Evolutionary conservation across 2,329 filamentous ascomycete species (phyloP).

Genomic region (Ceratocystis alfenasii): DNA sequence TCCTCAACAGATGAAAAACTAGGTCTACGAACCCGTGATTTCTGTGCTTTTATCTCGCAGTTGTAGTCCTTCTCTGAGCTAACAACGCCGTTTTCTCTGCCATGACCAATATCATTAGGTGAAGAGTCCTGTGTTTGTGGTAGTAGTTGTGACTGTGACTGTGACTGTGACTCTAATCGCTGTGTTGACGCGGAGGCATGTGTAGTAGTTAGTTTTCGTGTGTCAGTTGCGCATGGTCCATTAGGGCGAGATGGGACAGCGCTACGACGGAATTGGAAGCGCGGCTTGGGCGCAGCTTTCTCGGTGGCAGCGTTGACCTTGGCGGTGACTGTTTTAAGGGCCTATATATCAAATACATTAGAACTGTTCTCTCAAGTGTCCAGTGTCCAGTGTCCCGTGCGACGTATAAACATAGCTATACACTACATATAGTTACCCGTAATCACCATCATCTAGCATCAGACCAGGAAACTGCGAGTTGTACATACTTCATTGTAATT

Average conservation of each 20-base stretch:
- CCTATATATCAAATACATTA: slow-evolving; percentile 33
- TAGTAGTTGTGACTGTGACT: background rate
- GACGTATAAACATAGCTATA: background rate
- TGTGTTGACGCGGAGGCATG: slow-evolving; percentile 27
- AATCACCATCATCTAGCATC: background rate
- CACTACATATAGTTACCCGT: no score
- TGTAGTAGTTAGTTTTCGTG: slow-evolving; percentile 34
- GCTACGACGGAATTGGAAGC: slow-evolving; percentile 63
- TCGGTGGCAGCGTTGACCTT: slow-evolving; percentile 60
- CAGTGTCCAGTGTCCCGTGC: no score
- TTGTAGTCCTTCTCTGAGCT: slow-evolving; percentile 40
- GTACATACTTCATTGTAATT: slow-evolving; percentile 61
- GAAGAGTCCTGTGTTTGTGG: background rate
- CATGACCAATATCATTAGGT: slow-evolving; percentile 26
- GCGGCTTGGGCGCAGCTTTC: slow-evolving; percentile 58
- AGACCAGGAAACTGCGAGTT: background rate
- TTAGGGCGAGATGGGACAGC: slow-evolving; percentile 29
- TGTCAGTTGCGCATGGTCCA: slow-evolving; percentile 27
- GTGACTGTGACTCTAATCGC: background rate
- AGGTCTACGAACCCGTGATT: slow-evolving; percentile 42
- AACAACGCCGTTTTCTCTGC: background rate
- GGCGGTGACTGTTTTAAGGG: slow-evolving; percentile 69
- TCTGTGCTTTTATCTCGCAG: slow-evolving; percentile 38
- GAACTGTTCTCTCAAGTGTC: background rate
- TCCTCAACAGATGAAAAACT: slow-evolving; percentile 50